phyloP scores from a whole-genome alignment of 352 stramenopile genomes.

The Phytophthora podocarpi region DNA sequence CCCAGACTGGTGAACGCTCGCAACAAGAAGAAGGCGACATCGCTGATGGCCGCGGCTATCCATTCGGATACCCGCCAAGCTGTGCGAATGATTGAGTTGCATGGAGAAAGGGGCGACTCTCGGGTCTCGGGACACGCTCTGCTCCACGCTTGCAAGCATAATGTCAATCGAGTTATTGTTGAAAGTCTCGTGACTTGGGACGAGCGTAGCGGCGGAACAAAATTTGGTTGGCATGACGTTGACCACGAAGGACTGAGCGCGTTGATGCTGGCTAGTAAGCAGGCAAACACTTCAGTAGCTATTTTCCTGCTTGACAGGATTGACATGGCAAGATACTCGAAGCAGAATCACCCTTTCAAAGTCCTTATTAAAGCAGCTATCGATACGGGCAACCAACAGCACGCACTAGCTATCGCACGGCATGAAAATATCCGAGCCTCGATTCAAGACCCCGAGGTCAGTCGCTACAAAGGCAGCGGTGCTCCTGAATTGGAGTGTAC shows the following conservation, averaged over 20 bases:
- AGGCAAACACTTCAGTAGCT: slow-evolving; percentile 1
- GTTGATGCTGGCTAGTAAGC: slow-evolving; percentile 18
- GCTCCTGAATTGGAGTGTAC: not conserved
- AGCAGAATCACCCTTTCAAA: slow-evolving; percentile 28
- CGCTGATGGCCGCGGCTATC: slow-evolving; percentile 20
- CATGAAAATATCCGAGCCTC: slow-evolving; percentile 12
- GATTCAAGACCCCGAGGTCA: not conserved
- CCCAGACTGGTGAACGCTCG: slow-evolving; percentile 8
- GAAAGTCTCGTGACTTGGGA: not conserved
- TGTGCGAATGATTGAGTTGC: slow-evolving; percentile 7
- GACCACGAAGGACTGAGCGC: slow-evolving; percentile 10
- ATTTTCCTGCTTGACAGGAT: slow-evolving; percentile 16
- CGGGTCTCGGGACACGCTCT: slow-evolving; percentile 7
- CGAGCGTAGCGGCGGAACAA: slow-evolving; percentile 1
- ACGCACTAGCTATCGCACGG: slow-evolving; percentile 8
- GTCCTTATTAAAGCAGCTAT: slow-evolving; percentile 23
- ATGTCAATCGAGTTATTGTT: slow-evolving; percentile 6
- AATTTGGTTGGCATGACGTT: slow-evolving; percentile 16
- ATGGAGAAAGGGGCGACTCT: slow-evolving; percentile 9
- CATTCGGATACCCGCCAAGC: not conserved
- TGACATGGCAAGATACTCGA: no score
- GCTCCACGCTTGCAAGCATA: slow-evolving; percentile 9
- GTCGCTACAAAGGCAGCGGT: slow-evolving; percentile 10
- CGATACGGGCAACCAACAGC: not conserved
- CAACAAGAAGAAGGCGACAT: slow-evolving; percentile 3